A percentile compares a stretch with the other conserved stretches of the same genome.
phyloP scores from a whole-genome alignment of 345 rosid genomes.

The Isatis tinctoria region DNA sequence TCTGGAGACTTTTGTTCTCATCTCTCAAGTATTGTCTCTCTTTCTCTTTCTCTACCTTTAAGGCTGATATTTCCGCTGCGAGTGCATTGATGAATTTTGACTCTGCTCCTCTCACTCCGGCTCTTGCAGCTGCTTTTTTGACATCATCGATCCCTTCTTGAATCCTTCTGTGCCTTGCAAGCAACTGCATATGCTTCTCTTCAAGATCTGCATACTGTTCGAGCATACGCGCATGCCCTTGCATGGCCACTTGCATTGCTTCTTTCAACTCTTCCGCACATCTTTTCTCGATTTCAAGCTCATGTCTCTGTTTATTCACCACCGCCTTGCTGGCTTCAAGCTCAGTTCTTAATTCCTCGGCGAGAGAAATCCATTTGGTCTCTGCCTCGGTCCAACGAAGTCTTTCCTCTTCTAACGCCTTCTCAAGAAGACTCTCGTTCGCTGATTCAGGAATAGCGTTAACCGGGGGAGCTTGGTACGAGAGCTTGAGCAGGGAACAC shows the following conservation, averaged over 20 bases:
- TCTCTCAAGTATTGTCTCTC: conserved; percentile 71
- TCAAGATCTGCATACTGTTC: conserved; percentile 88
- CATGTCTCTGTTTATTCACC: conserved; percentile 46
- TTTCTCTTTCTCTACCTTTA: conserved; percentile 66
- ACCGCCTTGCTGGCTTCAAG: conserved; percentile 39
- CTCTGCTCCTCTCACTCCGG: conserved; percentile 79
- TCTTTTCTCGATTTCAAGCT: conserved; percentile 60
- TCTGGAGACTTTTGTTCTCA: conserved; percentile 71
- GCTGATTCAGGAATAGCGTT: conserved; percentile 38
- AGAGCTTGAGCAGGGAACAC: conserved; percentile 43
- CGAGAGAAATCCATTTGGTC: conserved; percentile 81
- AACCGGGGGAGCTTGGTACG: conserved; percentile 41
- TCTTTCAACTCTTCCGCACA: conserved; percentile 71
- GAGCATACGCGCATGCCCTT: conserved; percentile 80
- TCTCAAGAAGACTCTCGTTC: conserved; percentile 44
- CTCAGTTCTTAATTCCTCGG: conserved; percentile 68
- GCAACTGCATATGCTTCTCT: conserved; percentile 79
- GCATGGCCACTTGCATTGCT: conserved; percentile 89
- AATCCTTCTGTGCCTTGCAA: conserved; percentile 75
- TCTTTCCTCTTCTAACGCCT: conserved; percentile 57
- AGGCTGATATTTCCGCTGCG: conserved; percentile 73
- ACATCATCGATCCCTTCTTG: conserved; percentile 84
- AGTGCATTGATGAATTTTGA: conserved; percentile 81
- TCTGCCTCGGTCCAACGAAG: conserved; percentile 60
- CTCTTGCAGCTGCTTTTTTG: conserved; percentile 74